A percentile compares a stretch with the other conserved stretches of the same genome.
These are phyloP conservation scores for Zizania palustris DNA, from an alignment of 202 grass and related monocot genomes.

Conservation along the genomic window DNA sequence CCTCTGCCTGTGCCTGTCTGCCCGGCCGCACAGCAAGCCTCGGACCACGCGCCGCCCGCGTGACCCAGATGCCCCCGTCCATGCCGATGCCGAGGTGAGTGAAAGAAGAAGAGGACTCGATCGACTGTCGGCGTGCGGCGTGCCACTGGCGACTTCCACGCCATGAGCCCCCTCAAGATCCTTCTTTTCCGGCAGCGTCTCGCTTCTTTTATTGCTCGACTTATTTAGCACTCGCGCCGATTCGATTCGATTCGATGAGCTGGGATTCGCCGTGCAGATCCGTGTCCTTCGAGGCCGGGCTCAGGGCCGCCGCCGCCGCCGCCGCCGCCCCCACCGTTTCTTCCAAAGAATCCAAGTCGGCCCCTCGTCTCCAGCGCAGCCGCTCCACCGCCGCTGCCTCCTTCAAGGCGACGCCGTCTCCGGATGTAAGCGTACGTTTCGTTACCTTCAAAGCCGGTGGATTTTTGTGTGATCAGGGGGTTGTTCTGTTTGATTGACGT, in stretches of 20 bases:
- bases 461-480: constrained; percentile 8
- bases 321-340: background rate
- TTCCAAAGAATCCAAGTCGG: constrained; percentile 22
- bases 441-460: constrained; percentile 15
- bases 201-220: constrained; percentile 45
- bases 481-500: background rate
- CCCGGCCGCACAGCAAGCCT: background rate
- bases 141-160: background rate
- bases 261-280: constrained; percentile 62
- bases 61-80: constrained; percentile 55
- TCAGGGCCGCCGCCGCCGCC: constrained; percentile 9
- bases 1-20: no score
- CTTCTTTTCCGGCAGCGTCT: constrained; percentile 45
- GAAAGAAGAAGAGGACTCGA: no score
- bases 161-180: constrained; percentile 35
- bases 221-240: background rate
- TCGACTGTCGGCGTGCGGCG: background rate
- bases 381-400: constrained; percentile 37
- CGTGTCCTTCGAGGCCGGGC: constrained; percentile 62
- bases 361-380: constrained; percentile 52
- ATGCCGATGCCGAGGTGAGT: constrained; percentile 57
- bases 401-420: constrained; percentile 46
- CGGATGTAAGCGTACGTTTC: constrained; percentile 42
- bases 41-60: constrained; percentile 46
- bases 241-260: constrained; percentile 41